These are phyloP conservation scores for Amyloporia xantha DNA, from an alignment of 768 basidiomycete genomes.

Conservation along the genomic window DNA sequence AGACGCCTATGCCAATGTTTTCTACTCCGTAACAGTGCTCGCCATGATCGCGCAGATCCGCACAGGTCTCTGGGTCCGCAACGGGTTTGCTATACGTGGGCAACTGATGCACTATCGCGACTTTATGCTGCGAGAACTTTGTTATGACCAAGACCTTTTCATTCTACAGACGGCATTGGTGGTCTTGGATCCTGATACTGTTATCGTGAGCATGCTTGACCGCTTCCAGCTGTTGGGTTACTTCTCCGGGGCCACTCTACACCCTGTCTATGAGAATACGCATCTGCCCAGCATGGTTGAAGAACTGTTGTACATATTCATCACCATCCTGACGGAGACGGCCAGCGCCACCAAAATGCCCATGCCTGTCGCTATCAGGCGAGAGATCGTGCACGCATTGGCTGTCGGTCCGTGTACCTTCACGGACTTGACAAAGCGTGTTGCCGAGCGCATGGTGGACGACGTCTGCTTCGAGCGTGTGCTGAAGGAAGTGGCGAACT, in stretches of 20 bases:
- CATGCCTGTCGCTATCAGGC: conserved; percentile 54
- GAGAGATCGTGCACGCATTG: conserved; percentile 88
- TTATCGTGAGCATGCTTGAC: conserved; percentile 84
- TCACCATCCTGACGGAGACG: conserved; percentile 80
- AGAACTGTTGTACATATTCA: conserved; percentile 82
- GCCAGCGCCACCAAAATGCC: conserved; percentile 66
- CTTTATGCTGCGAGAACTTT: conserved; percentile 90
- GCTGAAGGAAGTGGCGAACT: conserved; percentile 71
- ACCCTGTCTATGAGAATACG: conserved; percentile 55
- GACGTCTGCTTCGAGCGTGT: conserved; percentile 77
- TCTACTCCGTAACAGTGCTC: conserved; percentile 44
- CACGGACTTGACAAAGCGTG: conserved; percentile 85
- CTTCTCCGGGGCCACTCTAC: conserved; percentile 61
- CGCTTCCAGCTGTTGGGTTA: conserved; percentile 79
- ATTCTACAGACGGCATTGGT: conserved; percentile 82
- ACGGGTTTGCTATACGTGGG: conserved; percentile 92
- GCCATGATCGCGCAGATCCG: conserved; percentile 93
- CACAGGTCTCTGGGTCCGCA: conserved; percentile 94
- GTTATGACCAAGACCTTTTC: conserved; percentile 94
- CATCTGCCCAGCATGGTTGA: conserved; percentile 86
- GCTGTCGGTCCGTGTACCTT: conserved; percentile 84
- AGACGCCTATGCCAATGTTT: not conserved
- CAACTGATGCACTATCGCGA: conserved; percentile 95
- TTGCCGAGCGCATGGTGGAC: conserved; percentile 85
- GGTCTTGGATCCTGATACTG: conserved; percentile 67